Conservation (phyloP, 306 rosid species). For the barrel medic (Medicago truncatula) region MtrunA17r5.0-ANR NC_053049.1:8434001-8434500, state of each 20-base stretch:
- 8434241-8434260: background rate
- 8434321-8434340: constrained; percentile 76
- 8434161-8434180: constrained; percentile 33
- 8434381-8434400: constrained; percentile 90
- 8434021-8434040: constrained; percentile 1
- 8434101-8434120: background rate
- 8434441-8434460: constrained; percentile 9
- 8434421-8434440: constrained; percentile 33
- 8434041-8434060: constrained; percentile 17
- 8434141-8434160: constrained; percentile 21
- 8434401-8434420: constrained; percentile 40
- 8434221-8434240: constrained; percentile 15
- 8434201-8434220: background rate
- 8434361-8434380: constrained; percentile 88
- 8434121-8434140: background rate
- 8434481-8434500: constrained; percentile 1
- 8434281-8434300: constrained; percentile 13
- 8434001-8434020: constrained; percentile 32
- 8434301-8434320: constrained; percentile 9
- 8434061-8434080: background rate
- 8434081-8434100: constrained; percentile 24
- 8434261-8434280: background rate
- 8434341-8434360: constrained; percentile 96
- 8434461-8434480: background rate
- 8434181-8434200: constrained; percentile 19